Base-by-base conservation (phyloP, 2,329 filamentous ascomycete species). In the Penicillium verrucosum region DNA sequence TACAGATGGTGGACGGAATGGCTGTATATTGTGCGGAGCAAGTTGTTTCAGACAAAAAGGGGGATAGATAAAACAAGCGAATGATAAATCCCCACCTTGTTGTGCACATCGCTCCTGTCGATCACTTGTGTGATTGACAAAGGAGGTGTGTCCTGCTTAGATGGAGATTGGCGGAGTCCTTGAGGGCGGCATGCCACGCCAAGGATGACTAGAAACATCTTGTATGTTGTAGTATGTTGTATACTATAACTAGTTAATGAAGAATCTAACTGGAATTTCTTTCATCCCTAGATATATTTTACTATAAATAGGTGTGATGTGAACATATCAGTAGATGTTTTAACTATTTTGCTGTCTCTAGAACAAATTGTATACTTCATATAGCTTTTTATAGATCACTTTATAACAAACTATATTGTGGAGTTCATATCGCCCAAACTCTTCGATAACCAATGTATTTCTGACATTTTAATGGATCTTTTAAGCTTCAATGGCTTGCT, bases 81-180 rank as follows among this genome's bases (percentile, higher is more conserved):
- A 45, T 56, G 48, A 41, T 16, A 52, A 29, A 23, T 52, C 42
- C 41, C 41, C n/a, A 52, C 47, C 10, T 21, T 7, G 21, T 27
- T 41, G 14, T 41, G 21, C 30, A 38, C 43, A 32, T 40, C 25
- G 6, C 41, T 45, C 53, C 54, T 56, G 54, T 36, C 54, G 54
- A 56, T 56, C 53, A 18, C 44, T n/a, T 29, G 18, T 10, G 29
- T 30, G 6, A 10, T 29, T 30, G 27, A 46, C 14, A 8, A 27
- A 27, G 44, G 44, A 34, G 44, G 44, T 46, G 44, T 46, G 30
- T 23, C 10, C 18, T 27, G 16, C 5, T 9, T n/a, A 23, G 12
- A 46, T 23, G 30, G 44, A 34, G 44, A 46, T 46, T 46, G 44
- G 44, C 8, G 29, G 43, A 23, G 43, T 18, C 29, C 29, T n/a